Evolutionary conservation across 306 rosid species (phyloP), one percentile per base, ranked within the genome.

Genomic region (Sphenostylis stenocarpa): DNA sequence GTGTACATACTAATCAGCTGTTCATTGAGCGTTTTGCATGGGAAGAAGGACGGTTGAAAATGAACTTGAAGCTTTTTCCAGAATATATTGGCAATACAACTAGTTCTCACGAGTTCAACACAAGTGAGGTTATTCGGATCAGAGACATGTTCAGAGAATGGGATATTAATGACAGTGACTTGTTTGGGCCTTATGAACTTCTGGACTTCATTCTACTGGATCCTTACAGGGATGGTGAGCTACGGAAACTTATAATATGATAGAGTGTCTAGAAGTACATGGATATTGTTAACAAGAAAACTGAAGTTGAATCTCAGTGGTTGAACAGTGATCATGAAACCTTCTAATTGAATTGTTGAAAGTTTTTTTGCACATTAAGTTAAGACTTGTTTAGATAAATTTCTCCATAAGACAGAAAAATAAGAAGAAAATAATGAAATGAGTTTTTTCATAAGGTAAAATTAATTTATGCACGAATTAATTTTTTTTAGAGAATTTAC

Each of bases 101-200:
- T n/a, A 81, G 13, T 45, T 24, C 84, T 24, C 58, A 2, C 33
- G 3, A 0, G 10, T 92, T 91, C 86, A 92, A 79, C 15, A 7
- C 1, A 0, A 87, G 84, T 6, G 99, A 96, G 84, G 76, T 90
- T 84, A 12, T 0, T 78, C 85, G 97, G 82, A 62, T 96, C 36
- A 75, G 43, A 52, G 2, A 17, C 83, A 45, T 48, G 87, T 88
- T 91, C 83, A 80, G 92, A 28, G 52, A 79, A 70, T 96, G 98
- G 99, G 17, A 20, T 1, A 79, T 96, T 76, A 53, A 1, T n/a
- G 90, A 87, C 26, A 82, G 77, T 52, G 90, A 70, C 0, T 0
- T 86, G 17, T 91, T 92, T 58, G 99, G 99, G 44, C 99, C 99
- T 43, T 92, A 91, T 72, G 99, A 96, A 81, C 91, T 91, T 41